Base-by-base conservation (phyloP, 225 moss, liverwort and hornwort genomes). In the Asterella californica region DNA sequence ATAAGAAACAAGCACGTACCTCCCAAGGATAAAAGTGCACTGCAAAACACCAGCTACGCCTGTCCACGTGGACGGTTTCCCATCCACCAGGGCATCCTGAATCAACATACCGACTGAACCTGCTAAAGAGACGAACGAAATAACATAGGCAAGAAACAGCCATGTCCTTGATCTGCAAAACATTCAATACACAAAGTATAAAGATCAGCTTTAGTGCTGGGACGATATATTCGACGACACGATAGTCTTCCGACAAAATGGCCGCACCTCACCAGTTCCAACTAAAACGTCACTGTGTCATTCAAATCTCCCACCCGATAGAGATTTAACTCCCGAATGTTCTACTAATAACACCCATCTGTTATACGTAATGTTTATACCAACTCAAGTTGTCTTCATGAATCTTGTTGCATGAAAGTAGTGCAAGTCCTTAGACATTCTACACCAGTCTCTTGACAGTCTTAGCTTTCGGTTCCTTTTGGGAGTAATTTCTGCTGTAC, bases 91-190 rank as follows among this genome's bases (percentile, higher is more conserved):
- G 63, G 93, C 87, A 79, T 95, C 94, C 88, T 93, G 85, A 59
- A 93, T 83, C 79, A 95, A 82, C 85, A 95, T 84, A 25, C 95
- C 95, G 83, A 93, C 91, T 37, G 95, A 80, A 54, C 89, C 91
- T 49, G 93, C 91, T 86, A 93, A 81, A 18, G 95, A 91, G 69
- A 88, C 77, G 78, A 95, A 95, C n/a, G 95, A 89, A 67, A 95
- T 84, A 1, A 95, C 95, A 66, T 95, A 95, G 34, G 95, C 90
- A 57, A 95, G 85, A 86, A 93, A 95, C 77, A 95, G 86, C 95
- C 95, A 95, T 38, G 91, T 93, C 82, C 93, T 90, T 66, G 90
- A 90, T 75, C 93, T 95, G 89, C 68, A 78, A 37, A 88, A 38
- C 24, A 83, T 37, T 75, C 25, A 74, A 70, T 33, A 32, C 50